phyloP scores from a whole-genome alignment of 2,329 filamentous ascomycete species.

The Dothistroma pini region DNA sequence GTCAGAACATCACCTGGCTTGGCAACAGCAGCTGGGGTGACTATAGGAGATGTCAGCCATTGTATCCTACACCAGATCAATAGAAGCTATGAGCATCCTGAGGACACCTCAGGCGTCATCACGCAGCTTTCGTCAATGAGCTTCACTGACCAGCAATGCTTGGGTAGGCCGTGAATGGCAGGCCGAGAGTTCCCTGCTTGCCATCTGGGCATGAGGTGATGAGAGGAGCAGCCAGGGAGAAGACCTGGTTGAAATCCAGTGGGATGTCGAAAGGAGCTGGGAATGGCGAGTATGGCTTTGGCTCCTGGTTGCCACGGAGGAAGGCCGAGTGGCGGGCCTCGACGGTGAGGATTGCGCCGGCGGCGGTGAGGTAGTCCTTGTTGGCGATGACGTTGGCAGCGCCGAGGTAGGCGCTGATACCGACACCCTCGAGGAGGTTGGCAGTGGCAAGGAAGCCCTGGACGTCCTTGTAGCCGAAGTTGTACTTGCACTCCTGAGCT shows the following conservation, averaged over 20 bases:
- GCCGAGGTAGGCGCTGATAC: slow-evolving; percentile 59
- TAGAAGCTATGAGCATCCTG: too few relatives aligned
- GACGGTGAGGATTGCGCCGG: slow-evolving; percentile 61
- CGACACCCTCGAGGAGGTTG: slow-evolving; percentile 55
- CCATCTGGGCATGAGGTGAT: slow-evolving; percentile 54
- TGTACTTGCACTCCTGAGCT: slow-evolving; percentile 54
- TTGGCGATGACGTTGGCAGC: slow-evolving; percentile 57
- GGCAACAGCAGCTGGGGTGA: slow-evolving; percentile 11
- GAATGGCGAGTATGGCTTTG: slow-evolving; percentile 44
- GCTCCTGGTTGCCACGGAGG: slow-evolving; percentile 40
- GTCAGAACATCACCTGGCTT: slow-evolving; percentile 25
- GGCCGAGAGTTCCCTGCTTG: slow-evolving; percentile 33
- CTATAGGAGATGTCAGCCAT: too few relatives aligned
- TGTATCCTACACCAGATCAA: too few relatives aligned
- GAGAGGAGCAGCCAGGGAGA: slow-evolving; percentile 60
- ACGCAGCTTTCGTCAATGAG: too few relatives aligned
- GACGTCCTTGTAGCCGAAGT: slow-evolving; percentile 41
- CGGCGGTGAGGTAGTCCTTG: slow-evolving; percentile 57
- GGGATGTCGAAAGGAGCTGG: slow-evolving; percentile 55
- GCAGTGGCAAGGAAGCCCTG: slow-evolving; percentile 52
- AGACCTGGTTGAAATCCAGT: slow-evolving; percentile 57
- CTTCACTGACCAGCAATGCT: too few relatives aligned
- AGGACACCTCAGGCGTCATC: too few relatives aligned
- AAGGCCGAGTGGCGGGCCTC: slow-evolving; percentile 64
- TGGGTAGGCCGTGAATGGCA: slow-evolving; percentile 54